Percentiles rank a stretch among this genome's conserved stretches.
phyloP scores from a whole-genome alignment of 2,329 filamentous ascomycete genomes.

The Graphilbum ipis-grandicollis region DNA sequence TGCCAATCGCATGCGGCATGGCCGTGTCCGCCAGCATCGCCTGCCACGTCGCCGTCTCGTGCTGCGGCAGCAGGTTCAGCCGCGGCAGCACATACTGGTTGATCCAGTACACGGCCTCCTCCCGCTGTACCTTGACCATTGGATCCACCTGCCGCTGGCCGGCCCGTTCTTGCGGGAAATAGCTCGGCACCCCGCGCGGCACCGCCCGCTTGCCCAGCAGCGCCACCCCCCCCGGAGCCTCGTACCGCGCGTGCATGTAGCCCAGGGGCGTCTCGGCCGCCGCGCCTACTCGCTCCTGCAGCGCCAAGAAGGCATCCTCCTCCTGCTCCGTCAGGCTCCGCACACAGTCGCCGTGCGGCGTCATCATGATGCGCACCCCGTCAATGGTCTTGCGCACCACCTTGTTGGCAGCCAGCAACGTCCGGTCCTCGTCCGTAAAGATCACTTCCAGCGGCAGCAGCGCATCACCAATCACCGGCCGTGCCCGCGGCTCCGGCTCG shows the following conservation, averaged over 20 bases:
- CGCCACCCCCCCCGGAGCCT: conserved; percentile 38
- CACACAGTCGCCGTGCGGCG: conserved; percentile 61
- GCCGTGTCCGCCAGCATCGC: conserved; percentile 12
- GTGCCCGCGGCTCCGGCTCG: background rate
- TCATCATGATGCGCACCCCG: conserved; percentile 52
- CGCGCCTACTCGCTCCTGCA: conserved; percentile 42
- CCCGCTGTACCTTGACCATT: conserved; percentile 46
- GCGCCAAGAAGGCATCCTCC: conserved; percentile 50
- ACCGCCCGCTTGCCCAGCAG: conserved; percentile 48
- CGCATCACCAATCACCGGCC: conserved; percentile 5
- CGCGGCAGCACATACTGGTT: conserved; percentile 50
- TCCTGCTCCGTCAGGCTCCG: conserved; percentile 52
- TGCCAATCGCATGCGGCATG: conserved; percentile 19
- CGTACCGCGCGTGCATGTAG: conserved; percentile 38
- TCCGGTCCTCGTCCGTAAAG: conserved; percentile 36
- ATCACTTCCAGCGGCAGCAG: conserved; percentile 24
- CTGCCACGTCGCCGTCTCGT: conserved; percentile 18
- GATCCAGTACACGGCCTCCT: conserved; percentile 50
- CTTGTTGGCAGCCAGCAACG: conserved; percentile 34
- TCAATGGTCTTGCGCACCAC: conserved; percentile 46
- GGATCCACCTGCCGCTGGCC: conserved; percentile 37
- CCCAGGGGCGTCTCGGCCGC: conserved; percentile 33
- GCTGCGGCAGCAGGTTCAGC: conserved; percentile 33
- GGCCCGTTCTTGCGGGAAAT: conserved; percentile 33
- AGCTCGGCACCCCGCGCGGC: conserved; percentile 44